These are phyloP conservation scores for Vitis labrusca DNA, from an alignment of 164 flowering plant genomes.

Conservation along the genomic window DNA sequence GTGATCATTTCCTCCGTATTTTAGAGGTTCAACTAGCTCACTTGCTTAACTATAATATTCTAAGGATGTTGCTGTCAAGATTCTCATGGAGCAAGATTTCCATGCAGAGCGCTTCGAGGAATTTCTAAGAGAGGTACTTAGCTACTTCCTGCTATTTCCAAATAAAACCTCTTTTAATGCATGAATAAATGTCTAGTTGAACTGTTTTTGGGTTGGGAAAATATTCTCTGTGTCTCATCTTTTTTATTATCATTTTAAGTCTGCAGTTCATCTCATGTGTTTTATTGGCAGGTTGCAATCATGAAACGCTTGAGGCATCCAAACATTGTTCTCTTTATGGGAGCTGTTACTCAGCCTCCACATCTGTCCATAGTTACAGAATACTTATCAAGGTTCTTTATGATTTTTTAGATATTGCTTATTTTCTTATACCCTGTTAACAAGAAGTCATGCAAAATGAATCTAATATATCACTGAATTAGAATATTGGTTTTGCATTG, in stretches of 20 bases:
- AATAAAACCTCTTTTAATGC: too few species aligned
- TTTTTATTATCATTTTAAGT: conserved; percentile 1
- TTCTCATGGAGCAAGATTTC: conserved; percentile 97
- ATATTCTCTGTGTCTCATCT: not conserved
- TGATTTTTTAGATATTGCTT: not conserved
- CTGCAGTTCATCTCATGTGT: not conserved
- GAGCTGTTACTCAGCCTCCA: conserved; percentile 95
- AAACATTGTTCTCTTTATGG: conserved; percentile 97
- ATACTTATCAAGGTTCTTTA: conserved; percentile 79
- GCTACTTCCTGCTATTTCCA: too few species aligned
- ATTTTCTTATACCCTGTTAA: not conserved
- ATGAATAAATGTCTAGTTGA: too few species aligned
- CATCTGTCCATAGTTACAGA: conserved; percentile 95
- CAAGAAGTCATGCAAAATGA: not conserved
- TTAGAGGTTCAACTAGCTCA: too few species aligned
- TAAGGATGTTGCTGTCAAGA: conserved; percentile 99
- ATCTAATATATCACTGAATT: not conserved
- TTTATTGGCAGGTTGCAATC: conserved; percentile 66
- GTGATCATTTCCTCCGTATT: too few species aligned
- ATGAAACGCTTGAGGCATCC: conserved; percentile 98
- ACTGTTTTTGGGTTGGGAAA: not conserved
- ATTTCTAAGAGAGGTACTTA: conserved; percentile 82
- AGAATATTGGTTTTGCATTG: conserved; percentile 18
- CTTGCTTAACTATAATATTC: not conserved
- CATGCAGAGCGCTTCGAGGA: conserved; percentile 79